These are phyloP conservation scores for Macrocybe gigantea DNA, from an alignment of 768 basidiomycete genomes.

Conservation along the genomic window DNA sequence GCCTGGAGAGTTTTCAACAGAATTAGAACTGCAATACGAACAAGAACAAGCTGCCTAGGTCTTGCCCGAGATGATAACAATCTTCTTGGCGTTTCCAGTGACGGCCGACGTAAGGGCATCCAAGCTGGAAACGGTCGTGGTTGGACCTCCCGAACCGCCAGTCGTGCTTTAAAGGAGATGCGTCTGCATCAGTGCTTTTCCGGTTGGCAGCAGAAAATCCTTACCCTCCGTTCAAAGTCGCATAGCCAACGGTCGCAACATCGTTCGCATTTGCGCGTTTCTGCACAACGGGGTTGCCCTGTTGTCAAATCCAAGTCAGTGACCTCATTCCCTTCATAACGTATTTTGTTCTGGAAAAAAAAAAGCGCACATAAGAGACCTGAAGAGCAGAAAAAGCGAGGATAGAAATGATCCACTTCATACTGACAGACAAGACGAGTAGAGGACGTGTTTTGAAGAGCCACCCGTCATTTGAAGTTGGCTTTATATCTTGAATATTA, in stretches of 20 bases:
- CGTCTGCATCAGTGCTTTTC: not conserved
- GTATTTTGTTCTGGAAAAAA: not conserved
- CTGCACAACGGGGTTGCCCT: slow-evolving; percentile 14
- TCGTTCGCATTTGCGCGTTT: slow-evolving; percentile 32
- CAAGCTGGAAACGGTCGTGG: slow-evolving; percentile 37
- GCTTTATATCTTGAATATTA: too few relatives aligned
- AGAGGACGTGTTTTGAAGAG: not conserved
- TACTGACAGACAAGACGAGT: slow-evolving; percentile 7
- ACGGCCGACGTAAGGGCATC: slow-evolving; percentile 35
- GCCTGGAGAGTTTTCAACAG: slow-evolving; percentile 15
- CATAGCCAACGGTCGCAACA: slow-evolving; percentile 33
- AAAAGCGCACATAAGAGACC: slow-evolving; percentile 17
- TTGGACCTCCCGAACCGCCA: slow-evolving; percentile 37
- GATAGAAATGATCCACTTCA: slow-evolving; percentile 29
- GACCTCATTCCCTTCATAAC: not conserved
- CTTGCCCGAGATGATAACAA: slow-evolving; percentile 38
- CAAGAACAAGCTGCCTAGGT: too few relatives aligned
- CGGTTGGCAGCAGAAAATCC: not conserved
- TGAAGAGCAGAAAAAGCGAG: slow-evolving; percentile 25
- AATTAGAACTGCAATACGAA: too few relatives aligned
- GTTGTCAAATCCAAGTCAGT: slow-evolving; percentile 1
- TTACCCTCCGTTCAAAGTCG: slow-evolving; percentile 31
- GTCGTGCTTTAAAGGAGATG: slow-evolving; percentile 2
- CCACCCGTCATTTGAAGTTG: not conserved
- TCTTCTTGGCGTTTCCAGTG: slow-evolving; percentile 31